Base-by-base conservation (phyloP, 495 filamentous ascomycete species). In the Neurospora sublineolata region DNA sequence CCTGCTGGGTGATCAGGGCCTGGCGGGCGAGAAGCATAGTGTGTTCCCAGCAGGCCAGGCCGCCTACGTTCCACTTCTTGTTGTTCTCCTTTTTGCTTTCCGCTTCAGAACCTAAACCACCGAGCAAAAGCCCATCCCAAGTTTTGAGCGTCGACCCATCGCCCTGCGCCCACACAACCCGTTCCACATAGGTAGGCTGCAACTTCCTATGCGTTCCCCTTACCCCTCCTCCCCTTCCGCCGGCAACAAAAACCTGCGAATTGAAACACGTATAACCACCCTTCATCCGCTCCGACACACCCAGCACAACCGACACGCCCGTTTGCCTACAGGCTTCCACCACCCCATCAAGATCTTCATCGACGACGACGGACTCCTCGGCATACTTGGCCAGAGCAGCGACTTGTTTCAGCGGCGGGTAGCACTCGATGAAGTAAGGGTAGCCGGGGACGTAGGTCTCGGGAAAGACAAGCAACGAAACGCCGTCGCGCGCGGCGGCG, bases 21-120 rank as follows among this genome's bases (percentile, higher is more conserved):
- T 84, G 81, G 1, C 82, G 73, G 36, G 84, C 84, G 3, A 76
- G 80, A 64, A 80, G 83, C 74, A 82, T 84, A 68, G 84, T 84
- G 41, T 85, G 79, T 73, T 86, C 84, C 78, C 84, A 83, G 75
- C 84, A 86, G 2, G 82, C 80, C n/a, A 86, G 76, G 20, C 79
- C 82, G 18, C 84, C 84, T 6, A 86, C 74, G 9, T 81, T 82
- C 33, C 73, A 79, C 2, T 80, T 81, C 16, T 60, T 33, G 5
- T 33, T 33, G 33, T 33, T 33, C 33, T 33, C 33, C 18, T 64
- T 9, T 18, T 40, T 70, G n/a, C 5, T 58, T 52, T 73, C 41
- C 72, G 76, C 52, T 60, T 60, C 52, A 33, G 23, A 7, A 3
- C 52, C 52, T 33, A 4, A 33, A 33, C 33, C 33, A 33, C 33